Conservation (phyloP, 2,329 filamentous ascomycete species). For the Aspergillus sp. region DNA sequence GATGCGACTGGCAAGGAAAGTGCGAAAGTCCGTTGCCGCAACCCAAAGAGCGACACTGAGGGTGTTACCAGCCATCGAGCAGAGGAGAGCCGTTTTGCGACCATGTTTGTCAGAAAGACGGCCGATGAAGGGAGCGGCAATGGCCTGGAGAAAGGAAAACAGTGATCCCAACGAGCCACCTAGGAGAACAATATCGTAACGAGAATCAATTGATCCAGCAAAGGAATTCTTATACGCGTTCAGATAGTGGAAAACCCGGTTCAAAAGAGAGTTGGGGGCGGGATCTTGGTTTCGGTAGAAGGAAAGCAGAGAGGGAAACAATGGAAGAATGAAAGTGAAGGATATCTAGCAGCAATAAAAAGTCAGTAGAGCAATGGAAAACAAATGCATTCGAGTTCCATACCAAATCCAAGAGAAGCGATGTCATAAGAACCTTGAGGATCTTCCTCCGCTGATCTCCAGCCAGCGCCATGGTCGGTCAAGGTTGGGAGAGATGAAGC, state of each 20-base stretch:
- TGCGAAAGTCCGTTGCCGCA: conserved; percentile 86
- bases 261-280: conserved; percentile 62
- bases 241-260: conserved; percentile 72
- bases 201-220: conserved; percentile 84
- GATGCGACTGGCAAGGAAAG: conserved; percentile 87
- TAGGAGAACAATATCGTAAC: conserved; percentile 94
- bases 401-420: conserved; percentile 85
- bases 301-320: conserved; percentile 91
- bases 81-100: conserved; percentile 77
- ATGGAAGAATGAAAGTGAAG: conserved; percentile 95
- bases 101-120: conserved; percentile 83
- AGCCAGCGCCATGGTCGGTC: conserved; percentile 28
- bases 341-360: conserved; percentile 62
- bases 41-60: conserved; percentile 93
- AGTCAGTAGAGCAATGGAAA: neutral
- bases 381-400: conserved; percentile 18
- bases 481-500: too few relatives aligned
- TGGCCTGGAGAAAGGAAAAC: conserved; percentile 86
- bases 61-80: conserved; percentile 90
- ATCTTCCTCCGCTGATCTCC: conserved; percentile 67
- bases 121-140: conserved; percentile 89
- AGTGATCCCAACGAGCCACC: conserved; percentile 90
- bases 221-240: conserved; percentile 96
- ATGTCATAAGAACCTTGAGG: conserved; percentile 81
- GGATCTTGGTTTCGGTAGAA: conserved; percentile 87